Evolutionary conservation across 2,329 filamentous ascomycete genomes (phyloP), one percentile per base, ranked within the genome.

Genomic region (Bipolaris zeicola): DNA sequence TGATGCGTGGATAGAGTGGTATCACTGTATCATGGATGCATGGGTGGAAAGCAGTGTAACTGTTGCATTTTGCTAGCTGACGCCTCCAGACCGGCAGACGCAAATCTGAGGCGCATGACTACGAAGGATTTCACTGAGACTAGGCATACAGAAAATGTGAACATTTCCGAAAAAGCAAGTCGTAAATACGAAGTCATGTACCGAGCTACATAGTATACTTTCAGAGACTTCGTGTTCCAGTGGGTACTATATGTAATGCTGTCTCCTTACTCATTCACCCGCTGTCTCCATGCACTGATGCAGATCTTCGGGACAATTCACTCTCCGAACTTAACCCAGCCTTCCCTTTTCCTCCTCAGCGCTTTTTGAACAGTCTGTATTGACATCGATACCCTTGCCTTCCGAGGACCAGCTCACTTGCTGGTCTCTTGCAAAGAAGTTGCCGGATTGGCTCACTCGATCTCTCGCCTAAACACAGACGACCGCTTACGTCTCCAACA

Each of bases 231-330:
- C 24, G 48, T 13, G 42, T 43, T 52, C 11, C 41, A 24, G 37
- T 33, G 18, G n/a, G 33, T 26, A 39, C 20, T 28, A 50, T 33
- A 22, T 28, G 44, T 33, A 22, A 14, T 13, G 24, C 28, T 28
- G 41, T 28, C 34, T 46, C 45, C 28, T 52, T 46, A 43, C 41
- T 46, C 42, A 16, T 56, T 56, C 49, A 52, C 44, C 46, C 54
- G 49, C 44, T 57, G 54, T 16, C 24, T 41, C 20, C 22, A 20
- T 48, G 50, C 33, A 43, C 38, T 43, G 13, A 16, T 48, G 50
- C 44, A 44, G 44, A 57, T 53, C 44, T 26, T 38, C 51, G 47
- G 39, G 39, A 31, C 44, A 24, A 50, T 20, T 44, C 11, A 20
- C 38, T 38, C 33, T 18, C 43, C 54, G 24, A 39, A 24, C 13